Conservation (phyloP, 2,329 filamentous ascomycete genomes). For the Didymella glomerata region DNA sequence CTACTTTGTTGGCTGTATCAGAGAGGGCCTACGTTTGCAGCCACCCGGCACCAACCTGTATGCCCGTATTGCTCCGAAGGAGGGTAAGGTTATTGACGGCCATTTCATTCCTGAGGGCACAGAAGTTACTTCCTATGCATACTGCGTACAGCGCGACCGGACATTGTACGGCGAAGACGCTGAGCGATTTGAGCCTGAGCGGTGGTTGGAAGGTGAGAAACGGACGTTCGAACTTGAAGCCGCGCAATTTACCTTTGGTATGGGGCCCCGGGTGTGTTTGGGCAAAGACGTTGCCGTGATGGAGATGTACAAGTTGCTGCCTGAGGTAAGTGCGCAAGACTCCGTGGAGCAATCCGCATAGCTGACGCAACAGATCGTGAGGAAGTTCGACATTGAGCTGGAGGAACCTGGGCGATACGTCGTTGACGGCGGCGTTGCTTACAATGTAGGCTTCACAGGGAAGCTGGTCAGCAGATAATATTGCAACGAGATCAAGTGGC, state of each 20-base stretch:
- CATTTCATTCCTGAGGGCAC: conserved; percentile 52
- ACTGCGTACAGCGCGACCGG: conserved; percentile 24
- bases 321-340: conserved; percentile 36
- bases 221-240: conserved; percentile 38
- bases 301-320: conserved; percentile 46
- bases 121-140: conserved; percentile 60
- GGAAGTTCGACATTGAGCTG: conserved; percentile 42
- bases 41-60: conserved; percentile 63
- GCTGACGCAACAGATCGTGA: conserved; percentile 28
- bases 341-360: not conserved
- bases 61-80: conserved; percentile 51
- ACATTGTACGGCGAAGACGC: conserved; percentile 53
- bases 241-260: conserved; percentile 42
- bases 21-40: conserved; percentile 60
- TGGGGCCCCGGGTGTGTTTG: conserved; percentile 41
- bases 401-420: conserved; percentile 34
- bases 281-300: conserved; percentile 45
- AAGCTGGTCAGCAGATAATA: not conserved
- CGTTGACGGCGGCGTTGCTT: conserved; percentile 44
- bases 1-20: conserved; percentile 61
- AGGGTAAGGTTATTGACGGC: conserved; percentile 51
- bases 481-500: not conserved
- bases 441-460: conserved; percentile 34
- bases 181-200: conserved; percentile 53
- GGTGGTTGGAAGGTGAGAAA: conserved; percentile 50